phyloP scores from a whole-genome alignment of 2,329 filamentous ascomycete genomes.

The Verticillium isaacii region DNA sequence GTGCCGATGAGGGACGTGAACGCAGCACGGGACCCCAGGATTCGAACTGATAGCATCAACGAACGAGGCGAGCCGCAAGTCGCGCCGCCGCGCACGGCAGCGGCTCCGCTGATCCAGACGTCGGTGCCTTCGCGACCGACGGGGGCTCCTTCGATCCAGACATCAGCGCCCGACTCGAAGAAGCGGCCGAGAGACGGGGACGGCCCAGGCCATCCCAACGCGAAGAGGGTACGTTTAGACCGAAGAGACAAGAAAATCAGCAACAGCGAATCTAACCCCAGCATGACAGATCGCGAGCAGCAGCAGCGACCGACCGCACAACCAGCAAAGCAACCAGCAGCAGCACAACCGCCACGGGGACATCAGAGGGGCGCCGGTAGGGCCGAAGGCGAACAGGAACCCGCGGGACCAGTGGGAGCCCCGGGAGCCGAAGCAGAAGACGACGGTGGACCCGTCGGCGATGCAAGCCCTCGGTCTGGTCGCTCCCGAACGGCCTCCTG shows the following conservation, averaged over 20 bases:
- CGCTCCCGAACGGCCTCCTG: slow-evolving; percentile 37
- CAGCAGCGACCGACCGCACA: slow-evolving; percentile 5
- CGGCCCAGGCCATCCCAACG: slow-evolving; percentile 22
- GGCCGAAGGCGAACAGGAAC: slow-evolving; percentile 8
- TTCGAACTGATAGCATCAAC: slow-evolving; percentile 20
- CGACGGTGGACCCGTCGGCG: slow-evolving; percentile 39
- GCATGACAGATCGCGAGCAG: slow-evolving; percentile 4
- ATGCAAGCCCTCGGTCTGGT: slow-evolving; percentile 46
- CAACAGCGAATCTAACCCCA: background rate
- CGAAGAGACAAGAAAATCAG: background rate
- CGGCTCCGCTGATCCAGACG: slow-evolving; percentile 10
- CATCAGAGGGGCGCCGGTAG: slow-evolving; percentile 10
- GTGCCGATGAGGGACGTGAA: background rate
- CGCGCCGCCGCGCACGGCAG: slow-evolving; percentile 1
- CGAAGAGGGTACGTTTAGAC: slow-evolving; percentile 36
- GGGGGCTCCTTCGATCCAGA: slow-evolving; percentile 32
- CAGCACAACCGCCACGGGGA: slow-evolving; percentile 7
- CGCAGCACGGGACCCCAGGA: slow-evolving; percentile 5
- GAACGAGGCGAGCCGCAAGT: slow-evolving; percentile 20
- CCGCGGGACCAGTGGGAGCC: background rate
- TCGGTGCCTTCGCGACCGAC: background rate
- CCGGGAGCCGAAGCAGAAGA: slow-evolving; percentile 16
- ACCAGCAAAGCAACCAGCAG: background rate
- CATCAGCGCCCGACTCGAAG: slow-evolving; percentile 25
- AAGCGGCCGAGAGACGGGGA: slow-evolving; percentile 39